Base-by-base conservation (phyloP, 371 early-diverging fungal species). In the Nematocida minor region DNA sequence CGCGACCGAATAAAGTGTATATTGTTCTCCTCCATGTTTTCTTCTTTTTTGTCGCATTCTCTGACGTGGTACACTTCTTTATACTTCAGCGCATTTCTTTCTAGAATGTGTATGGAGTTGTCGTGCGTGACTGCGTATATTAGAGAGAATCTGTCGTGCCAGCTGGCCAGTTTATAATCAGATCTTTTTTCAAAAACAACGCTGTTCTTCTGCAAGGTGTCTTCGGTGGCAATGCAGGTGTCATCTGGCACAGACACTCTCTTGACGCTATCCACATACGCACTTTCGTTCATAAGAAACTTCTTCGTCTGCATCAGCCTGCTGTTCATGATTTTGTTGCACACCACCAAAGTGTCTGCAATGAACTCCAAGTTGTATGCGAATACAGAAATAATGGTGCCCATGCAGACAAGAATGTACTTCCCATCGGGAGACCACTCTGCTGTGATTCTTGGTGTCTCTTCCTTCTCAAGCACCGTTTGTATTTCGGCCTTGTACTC, bases 281-380 rank as follows among this genome's bases (percentile, higher is more conserved):
- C 41, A 42, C 77, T 54, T 54, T 74, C 77, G 42, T 74, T 51
- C 4, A 60, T 18, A 16, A 74, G 62, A 32, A 51, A 74, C 66
- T 74, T 74, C 47, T 74, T 74, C 20, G 77, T 74, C 48, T 53
- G 47, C 62, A 74, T 60, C 14, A 74, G 66, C 32, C 77, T 47
- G 49, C 77, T 74, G 49, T 74, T 74, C 77, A 74, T 74, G 22
- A 74, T 49, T 25, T 34, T 40, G 55, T 74, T 74, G 64, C 77
- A 51, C 1, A 41, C 40, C 4, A 36, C 53, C 4, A 63, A 11
- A 6, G 77, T 74, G 36, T 74, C 77, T 27, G 77, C 14, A 34
- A 74, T 53, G 4, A n/a, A 48, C 1, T 32, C 22, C 20, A 74
- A 27, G 34, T 74, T 60, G 55, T 74, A 74, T 31, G 71, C 36